These are phyloP conservation scores for Phytopythium delawarense DNA, from an alignment of 352 stramenopile genomes.

Conservation along the genomic window DNA sequence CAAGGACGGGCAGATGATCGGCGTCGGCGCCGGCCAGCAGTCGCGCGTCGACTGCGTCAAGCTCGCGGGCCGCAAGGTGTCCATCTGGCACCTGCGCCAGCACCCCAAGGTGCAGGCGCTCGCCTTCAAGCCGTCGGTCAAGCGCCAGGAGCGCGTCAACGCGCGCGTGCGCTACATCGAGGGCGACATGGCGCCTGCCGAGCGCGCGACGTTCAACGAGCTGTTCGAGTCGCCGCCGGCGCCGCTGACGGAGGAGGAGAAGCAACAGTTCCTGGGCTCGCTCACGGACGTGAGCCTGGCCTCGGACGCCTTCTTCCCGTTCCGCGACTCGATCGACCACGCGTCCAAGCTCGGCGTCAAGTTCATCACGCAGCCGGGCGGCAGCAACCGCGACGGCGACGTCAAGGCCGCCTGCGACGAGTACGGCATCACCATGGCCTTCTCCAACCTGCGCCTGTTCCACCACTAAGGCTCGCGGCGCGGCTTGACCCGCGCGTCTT, in stretches of 20 bases:
- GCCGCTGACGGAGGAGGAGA: conserved; percentile 92
- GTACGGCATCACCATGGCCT: conserved; percentile 99
- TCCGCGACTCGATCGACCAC: conserved; percentile 99
- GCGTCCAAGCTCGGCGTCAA: conserved; percentile 93
- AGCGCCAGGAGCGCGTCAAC: conserved; percentile 99
- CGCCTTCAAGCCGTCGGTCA: conserved; percentile 96
- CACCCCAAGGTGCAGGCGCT: conserved; percentile 96
- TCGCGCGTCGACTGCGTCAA: conserved; percentile 99
- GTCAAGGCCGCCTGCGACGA: conserved; percentile 95
- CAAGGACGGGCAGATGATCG: conserved; percentile 99
- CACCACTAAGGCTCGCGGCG: conserved; percentile 91
- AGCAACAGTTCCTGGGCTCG: conserved; percentile 92
- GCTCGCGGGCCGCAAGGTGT: conserved; percentile 97
- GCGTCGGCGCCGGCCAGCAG: conserved; percentile 99
- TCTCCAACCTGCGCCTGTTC: conserved; percentile 98
- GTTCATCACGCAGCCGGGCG: conserved; percentile 96
- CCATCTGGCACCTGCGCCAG: conserved; percentile 98
- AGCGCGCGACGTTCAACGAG: conserved; percentile 93
- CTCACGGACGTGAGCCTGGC: conserved; percentile 93
- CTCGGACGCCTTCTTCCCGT: conserved; percentile 99
- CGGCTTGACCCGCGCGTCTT: not conserved
- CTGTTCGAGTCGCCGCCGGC: conserved; percentile 94
- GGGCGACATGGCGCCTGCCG: conserved; percentile 96
- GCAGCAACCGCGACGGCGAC: conserved; percentile 84
- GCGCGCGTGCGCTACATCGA: conserved; percentile 99